These are phyloP conservation scores for Astragalus glycyphyllos DNA, from an alignment of 306 rosid genomes.

Conservation along the genomic window DNA sequence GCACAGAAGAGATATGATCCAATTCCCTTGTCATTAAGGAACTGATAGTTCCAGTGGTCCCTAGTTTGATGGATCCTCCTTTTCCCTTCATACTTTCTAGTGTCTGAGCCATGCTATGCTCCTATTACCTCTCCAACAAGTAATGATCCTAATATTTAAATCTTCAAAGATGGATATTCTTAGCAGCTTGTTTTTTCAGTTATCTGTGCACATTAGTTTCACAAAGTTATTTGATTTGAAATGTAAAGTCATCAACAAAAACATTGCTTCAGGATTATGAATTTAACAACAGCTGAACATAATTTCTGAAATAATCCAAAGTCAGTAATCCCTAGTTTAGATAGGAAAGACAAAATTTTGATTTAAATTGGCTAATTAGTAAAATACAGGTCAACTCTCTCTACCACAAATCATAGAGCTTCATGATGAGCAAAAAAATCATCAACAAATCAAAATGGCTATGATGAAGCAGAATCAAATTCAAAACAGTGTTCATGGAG, in stretches of 20 bases:
- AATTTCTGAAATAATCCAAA: slow-evolving; percentile 23
- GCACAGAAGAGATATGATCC: slow-evolving; percentile 63
- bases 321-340: slow-evolving; percentile 1
- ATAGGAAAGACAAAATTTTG: background rate
- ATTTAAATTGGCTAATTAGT: background rate
- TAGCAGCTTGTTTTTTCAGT: slow-evolving; percentile 47
- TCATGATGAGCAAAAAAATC: background rate
- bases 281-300: slow-evolving; percentile 24
- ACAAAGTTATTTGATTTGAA: slow-evolving; percentile 39
- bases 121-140: slow-evolving; percentile 38
- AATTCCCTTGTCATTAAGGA: slow-evolving; percentile 89
- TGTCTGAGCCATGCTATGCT: slow-evolving; percentile 67
- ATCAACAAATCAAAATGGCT: slow-evolving; percentile 18
- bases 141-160: slow-evolving; percentile 37
- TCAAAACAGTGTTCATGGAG: slow-evolving; percentile 5
- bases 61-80: slow-evolving; percentile 85
- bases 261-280: slow-evolving; percentile 17
- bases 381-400: slow-evolving; percentile 22
- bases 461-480: slow-evolving; percentile 39
- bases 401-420: too few species aligned
- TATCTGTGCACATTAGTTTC: slow-evolving; percentile 50
- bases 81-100: slow-evolving; percentile 73
- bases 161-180: slow-evolving; percentile 37
- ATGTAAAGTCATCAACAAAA: slow-evolving; percentile 2
- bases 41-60: slow-evolving; percentile 83